These are phyloP conservation scores for Penicillium herquei DNA, from an alignment of 495 filamentous ascomycete genomes.

Conservation along the genomic window DNA sequence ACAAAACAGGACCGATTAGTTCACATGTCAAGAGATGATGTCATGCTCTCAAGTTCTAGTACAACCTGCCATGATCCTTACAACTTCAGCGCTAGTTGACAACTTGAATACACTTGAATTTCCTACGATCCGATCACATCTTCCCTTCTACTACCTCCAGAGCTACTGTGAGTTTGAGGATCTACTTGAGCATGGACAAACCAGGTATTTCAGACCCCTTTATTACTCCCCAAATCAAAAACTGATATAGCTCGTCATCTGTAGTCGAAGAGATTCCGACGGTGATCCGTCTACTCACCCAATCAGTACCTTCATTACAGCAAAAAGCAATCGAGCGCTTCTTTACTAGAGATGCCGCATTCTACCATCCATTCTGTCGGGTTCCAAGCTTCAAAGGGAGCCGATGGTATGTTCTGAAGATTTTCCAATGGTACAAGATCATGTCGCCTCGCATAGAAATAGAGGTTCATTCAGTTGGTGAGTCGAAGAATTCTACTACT, in stretches of 20 bases:
- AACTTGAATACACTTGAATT: no score
- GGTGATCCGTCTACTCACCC: slow-evolving; percentile 65
- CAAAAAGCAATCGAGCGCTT: slow-evolving; percentile 60
- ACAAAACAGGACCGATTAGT: no score
- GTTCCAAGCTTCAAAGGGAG: slow-evolving; percentile 58
- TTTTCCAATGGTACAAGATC: slow-evolving; percentile 87
- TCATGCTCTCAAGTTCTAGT: no score
- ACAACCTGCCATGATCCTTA: no score
- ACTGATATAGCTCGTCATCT: not conserved
- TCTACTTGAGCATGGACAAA: slow-evolving; percentile 15
- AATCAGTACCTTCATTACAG: slow-evolving; percentile 63
- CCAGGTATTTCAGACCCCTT: slow-evolving; percentile 28
- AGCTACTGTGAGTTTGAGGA: no score
- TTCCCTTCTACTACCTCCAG: not conserved
- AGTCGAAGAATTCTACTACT: slow-evolving; percentile 8
- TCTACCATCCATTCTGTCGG: slow-evolving; percentile 79
- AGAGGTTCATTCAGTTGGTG: slow-evolving; percentile 67
- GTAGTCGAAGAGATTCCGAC: slow-evolving; percentile 55
- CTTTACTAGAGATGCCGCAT: slow-evolving; percentile 67
- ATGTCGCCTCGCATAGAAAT: slow-evolving; percentile 71
- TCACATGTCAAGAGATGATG: no score
- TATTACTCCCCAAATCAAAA: no score
- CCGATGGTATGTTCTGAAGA: slow-evolving; percentile 59
- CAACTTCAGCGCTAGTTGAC: no score
- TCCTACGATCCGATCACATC: not conserved